Conservation (phyloP, 139 green algal species). For the Chlamydomonas sphaeroides region DNA sequence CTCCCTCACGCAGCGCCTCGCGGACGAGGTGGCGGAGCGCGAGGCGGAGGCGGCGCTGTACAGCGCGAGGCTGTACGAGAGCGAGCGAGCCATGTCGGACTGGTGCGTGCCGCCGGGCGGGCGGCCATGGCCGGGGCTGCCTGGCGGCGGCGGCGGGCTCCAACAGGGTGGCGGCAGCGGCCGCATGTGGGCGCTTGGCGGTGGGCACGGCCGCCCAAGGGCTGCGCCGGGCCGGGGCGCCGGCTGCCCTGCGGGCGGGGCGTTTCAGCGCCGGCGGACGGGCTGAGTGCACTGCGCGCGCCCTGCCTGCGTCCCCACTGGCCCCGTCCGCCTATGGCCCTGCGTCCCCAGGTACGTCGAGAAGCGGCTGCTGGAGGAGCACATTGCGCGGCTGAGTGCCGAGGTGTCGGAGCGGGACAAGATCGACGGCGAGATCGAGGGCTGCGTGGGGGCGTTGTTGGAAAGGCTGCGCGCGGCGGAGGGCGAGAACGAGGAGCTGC, state of each 20-base stretch:
- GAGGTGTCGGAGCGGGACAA: slow-evolving; percentile 53
- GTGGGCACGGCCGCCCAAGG: no score
- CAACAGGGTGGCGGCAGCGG: no score
- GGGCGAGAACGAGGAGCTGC: slow-evolving; percentile 42
- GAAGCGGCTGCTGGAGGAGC: slow-evolving; percentile 57
- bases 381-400: slow-evolving; percentile 47
- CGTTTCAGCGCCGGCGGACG: no score
- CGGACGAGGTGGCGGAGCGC: slow-evolving; percentile 57
- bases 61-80: slow-evolving; percentile 60
- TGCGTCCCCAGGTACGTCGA: slow-evolving; percentile 61
- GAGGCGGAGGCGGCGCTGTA: slow-evolving; percentile 65
- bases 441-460: slow-evolving; percentile 50
- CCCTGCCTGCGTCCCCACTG: no score
- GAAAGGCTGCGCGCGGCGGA: slow-evolving; percentile 47
- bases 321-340: no score
- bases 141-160: no score
- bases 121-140: not conserved
- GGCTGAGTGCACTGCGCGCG: no score
- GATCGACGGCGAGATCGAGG: slow-evolving; percentile 55
- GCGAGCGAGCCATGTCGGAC: slow-evolving; percentile 54
- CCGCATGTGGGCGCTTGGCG: no score
- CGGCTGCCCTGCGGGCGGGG: no score
- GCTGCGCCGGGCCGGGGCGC: no score
- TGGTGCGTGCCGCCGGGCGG: slow-evolving; percentile 35
- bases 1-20: slow-evolving; percentile 49